Percentiles rank a stretch among this genome's conserved stretches.
phyloP scores from a whole-genome alignment of 2,329 filamentous ascomycete genomes.

The Ambrosiella cleistominuta region DNA sequence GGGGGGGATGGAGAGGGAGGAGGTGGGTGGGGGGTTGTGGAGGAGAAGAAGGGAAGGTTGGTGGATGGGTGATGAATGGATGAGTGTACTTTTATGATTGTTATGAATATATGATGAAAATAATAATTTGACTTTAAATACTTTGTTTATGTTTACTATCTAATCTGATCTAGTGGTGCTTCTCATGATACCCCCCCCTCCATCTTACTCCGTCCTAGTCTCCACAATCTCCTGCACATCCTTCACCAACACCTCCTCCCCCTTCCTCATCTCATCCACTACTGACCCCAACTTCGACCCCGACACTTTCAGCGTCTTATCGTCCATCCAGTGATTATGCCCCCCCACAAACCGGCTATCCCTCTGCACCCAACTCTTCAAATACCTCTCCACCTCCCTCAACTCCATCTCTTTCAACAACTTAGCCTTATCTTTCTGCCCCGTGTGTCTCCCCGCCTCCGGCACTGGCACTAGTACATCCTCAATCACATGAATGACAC shows the following conservation, averaged over 20 bases:
- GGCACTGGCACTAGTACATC: slow-evolving; percentile 50
- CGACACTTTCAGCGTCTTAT: neutral
- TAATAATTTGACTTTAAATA: neutral
- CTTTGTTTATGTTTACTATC: neutral
- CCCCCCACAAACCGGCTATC: slow-evolving; percentile 8
- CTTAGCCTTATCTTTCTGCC: neutral
- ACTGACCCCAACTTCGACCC: neutral
- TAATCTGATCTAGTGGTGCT: too few relatives aligned
- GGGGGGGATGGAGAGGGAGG: neutral
- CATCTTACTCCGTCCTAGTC: slow-evolving; percentile 26
- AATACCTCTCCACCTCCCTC: slow-evolving; percentile 15
- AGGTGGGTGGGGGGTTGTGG: neutral
- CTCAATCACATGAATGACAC: slow-evolving; percentile 54
- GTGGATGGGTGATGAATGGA: neutral
- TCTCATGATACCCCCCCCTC: neutral
- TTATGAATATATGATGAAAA: neutral
- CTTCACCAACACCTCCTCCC: neutral
- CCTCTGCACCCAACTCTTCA: slow-evolving; percentile 14
- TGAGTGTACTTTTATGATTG: neutral
- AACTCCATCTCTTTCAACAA: slow-evolving; percentile 12
- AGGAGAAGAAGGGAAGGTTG: neutral
- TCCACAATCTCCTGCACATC: slow-evolving; percentile 22
- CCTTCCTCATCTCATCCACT: neutral
- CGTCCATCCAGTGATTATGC: slow-evolving; percentile 12
- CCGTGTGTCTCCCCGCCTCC: neutral